Conservation (phyloP, 306 rosid species). For the Casuarina glauca region DNA sequence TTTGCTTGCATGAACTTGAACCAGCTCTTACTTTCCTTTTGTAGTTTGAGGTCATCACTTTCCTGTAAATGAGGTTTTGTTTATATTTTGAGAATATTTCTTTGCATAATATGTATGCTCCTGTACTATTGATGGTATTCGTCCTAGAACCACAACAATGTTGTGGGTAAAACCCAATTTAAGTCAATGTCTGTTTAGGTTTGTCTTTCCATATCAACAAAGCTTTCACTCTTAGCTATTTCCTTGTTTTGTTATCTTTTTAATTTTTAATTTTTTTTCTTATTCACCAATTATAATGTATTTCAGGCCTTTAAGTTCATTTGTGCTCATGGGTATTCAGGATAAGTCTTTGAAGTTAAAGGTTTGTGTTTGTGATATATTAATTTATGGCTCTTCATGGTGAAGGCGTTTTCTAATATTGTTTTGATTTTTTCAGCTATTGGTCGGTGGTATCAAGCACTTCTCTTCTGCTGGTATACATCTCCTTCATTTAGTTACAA, state of each 20-base stretch:
- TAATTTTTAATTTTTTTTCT: conserved; percentile 16
- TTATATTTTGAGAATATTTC: not conserved
- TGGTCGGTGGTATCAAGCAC: conserved; percentile 57
- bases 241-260: conserved; percentile 4
- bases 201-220: not conserved
- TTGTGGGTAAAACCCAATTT: not conserved
- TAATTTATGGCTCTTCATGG: conserved; percentile 15
- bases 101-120: not conserved
- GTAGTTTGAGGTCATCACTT: not conserved
- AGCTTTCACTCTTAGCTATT: conserved; percentile 7
- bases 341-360: conserved; percentile 45
- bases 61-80: not conserved
- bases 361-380: conserved; percentile 57
- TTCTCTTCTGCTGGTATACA: conserved; percentile 78
- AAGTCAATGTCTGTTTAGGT: not conserved
- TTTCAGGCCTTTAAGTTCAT: conserved; percentile 60
- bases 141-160: not conserved
- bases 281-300: conserved; percentile 43
- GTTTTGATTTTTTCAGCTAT: conserved; percentile 42
- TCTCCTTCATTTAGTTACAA: conserved; percentile 16
- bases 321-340: conserved; percentile 45
- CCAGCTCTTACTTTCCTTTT: not conserved
- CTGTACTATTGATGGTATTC: not conserved
- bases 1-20: not conserved
- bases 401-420: conserved; percentile 35